Evolutionary conservation across 148 eudicot genomes (phyloP).

Genomic region (Silene latifolia): DNA sequence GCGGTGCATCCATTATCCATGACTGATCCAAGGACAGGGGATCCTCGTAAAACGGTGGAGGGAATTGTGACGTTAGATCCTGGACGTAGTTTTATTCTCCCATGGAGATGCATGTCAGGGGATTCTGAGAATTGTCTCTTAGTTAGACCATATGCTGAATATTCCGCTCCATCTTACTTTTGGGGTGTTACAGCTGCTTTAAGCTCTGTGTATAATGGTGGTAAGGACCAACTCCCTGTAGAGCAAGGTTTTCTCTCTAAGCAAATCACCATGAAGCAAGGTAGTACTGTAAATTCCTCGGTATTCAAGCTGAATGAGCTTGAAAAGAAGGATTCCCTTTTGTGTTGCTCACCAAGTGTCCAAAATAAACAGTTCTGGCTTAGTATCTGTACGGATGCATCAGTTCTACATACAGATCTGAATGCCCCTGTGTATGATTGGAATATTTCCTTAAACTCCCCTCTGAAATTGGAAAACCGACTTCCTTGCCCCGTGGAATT

Average conservation of each 20-base stretch:
- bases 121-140: conserved; percentile 60
- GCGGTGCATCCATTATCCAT: conserved; percentile 45
- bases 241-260: conserved; percentile 63
- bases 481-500: conserved; percentile 91
- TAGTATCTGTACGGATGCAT: conserved; percentile 83
- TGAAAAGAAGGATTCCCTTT: conserved; percentile 80
- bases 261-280: conserved; percentile 64
- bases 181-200: conserved; percentile 66
- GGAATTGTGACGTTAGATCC: conserved; percentile 48
- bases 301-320: conserved; percentile 66
- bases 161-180: conserved; percentile 42
- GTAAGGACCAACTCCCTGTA: conserved; percentile 50
- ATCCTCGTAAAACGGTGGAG: conserved; percentile 26
- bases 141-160: conserved; percentile 63
- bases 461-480: conserved; percentile 92
- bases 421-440: conserved; percentile 96
- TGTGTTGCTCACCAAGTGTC: conserved; percentile 48
- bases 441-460: conserved; percentile 82
- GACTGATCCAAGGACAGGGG: conserved; percentile 36
- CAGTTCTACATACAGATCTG: conserved; percentile 89
- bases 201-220: conserved; percentile 36
- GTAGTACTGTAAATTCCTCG: conserved; percentile 37
- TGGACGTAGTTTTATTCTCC: conserved; percentile 62
- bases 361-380: conserved; percentile 71
- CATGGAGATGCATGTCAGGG: conserved; percentile 72